Evolutionary conservation across 352 stramenopile species (phyloP).

Genomic region (Phytophthora pini): DNA sequence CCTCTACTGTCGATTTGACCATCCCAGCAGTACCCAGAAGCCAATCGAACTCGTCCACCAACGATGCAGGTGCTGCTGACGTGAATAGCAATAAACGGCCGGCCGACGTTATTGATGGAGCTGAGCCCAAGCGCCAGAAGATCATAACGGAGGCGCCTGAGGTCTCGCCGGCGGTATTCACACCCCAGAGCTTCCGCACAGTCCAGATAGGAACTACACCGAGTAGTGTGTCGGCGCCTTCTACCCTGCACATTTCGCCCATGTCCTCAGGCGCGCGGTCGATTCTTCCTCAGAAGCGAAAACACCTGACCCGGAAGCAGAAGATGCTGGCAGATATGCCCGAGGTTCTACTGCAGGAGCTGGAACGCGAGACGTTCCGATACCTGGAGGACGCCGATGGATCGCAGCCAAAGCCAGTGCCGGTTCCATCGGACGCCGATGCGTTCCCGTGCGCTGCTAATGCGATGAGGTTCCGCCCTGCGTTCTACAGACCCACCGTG

Average conservation of each 20-base stretch:
- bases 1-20: conserved; percentile 7
- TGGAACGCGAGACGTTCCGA: conserved; percentile 38
- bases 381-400: conserved; percentile 32
- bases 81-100: conserved; percentile 32
- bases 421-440: conserved; percentile 28
- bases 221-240: conserved; percentile 19
- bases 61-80: conserved; percentile 3
- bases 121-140: conserved; percentile 32
- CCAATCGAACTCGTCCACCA: not conserved
- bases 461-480: conserved; percentile 37
- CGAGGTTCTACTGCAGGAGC: conserved; percentile 36
- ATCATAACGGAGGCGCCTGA: conserved; percentile 6
- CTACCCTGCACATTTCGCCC: conserved; percentile 38
- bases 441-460: conserved; percentile 40
- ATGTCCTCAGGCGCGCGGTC: conserved; percentile 27
- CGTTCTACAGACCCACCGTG: conserved; percentile 57
- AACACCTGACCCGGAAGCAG: conserved; percentile 47
- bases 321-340: conserved; percentile 46
- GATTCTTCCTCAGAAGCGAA: conserved; percentile 31
- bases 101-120: conserved; percentile 7
- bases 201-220: conserved; percentile 8
- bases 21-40: conserved; percentile 3
- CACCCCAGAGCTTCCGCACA: conserved; percentile 16
- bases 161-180: conserved; percentile 8
- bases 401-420: conserved; percentile 4